Evolutionary conservation across 129 eudicot genomes (phyloP).

Genomic region (Kitagawia praeruptora): DNA sequence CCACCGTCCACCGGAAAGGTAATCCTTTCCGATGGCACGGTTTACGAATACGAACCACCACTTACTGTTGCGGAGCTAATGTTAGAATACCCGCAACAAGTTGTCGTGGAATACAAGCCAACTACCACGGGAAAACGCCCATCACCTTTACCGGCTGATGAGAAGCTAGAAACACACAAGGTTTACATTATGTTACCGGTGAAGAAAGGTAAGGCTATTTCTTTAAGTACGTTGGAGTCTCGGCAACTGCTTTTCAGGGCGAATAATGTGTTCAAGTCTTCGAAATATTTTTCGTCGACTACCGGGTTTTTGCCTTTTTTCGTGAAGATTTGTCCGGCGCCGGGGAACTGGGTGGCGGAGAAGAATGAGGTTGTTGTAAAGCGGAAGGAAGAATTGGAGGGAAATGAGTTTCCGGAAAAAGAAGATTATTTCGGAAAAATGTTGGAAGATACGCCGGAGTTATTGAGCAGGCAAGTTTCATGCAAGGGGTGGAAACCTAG

Average conservation of each 20-base stretch:
- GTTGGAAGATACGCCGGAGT: slow-evolving; percentile 34
- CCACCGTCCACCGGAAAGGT: slow-evolving; percentile 34
- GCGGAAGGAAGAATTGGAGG: slow-evolving; percentile 18
- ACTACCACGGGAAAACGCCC: slow-evolving; percentile 18
- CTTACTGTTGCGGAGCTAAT: slow-evolving; percentile 79
- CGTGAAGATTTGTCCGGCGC: slow-evolving; percentile 52
- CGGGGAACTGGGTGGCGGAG: slow-evolving; percentile 1
- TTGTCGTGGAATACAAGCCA: slow-evolving; percentile 50
- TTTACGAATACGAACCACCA: slow-evolving; percentile 38
- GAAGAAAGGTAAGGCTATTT: slow-evolving; percentile 39
- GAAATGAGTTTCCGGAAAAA: slow-evolving; percentile 9
- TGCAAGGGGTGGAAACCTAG: slow-evolving; percentile 83
- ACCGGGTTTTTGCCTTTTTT: slow-evolving; percentile 51
- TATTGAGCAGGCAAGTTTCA: slow-evolving; percentile 65
- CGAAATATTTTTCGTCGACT: slow-evolving; percentile 23
- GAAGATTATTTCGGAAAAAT: not conserved
- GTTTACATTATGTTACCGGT: slow-evolving; percentile 62
- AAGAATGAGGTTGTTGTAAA: slow-evolving; percentile 4
- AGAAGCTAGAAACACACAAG: slow-evolving; percentile 43
- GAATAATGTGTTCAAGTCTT: slow-evolving; percentile 25
- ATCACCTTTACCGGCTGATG: slow-evolving; percentile 64
- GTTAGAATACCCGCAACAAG: slow-evolving; percentile 63
- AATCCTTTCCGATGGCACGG: slow-evolving; percentile 53
- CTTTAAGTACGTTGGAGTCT: slow-evolving; percentile 41
- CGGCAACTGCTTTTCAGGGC: slow-evolving; percentile 32